These are phyloP conservation scores for Carex myosuroides DNA, from an alignment of 176 grass and related monocot genomes.

Conservation along the genomic window DNA sequence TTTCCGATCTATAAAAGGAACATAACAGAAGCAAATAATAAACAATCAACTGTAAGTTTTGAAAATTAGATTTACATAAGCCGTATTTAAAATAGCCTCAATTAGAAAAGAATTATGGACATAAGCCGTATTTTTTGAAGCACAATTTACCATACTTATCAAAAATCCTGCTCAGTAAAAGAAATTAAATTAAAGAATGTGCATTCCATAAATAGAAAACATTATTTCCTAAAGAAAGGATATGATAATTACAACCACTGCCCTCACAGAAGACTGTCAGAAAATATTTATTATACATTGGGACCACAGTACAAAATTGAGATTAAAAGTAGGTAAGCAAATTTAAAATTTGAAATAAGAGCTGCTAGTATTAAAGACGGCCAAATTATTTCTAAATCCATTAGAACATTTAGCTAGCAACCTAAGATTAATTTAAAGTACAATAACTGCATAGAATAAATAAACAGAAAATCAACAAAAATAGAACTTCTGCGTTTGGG, in stretches of 20 bases:
- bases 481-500: not conserved
- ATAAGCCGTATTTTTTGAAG: not conserved
- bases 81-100: not conserved
- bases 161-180: not conserved
- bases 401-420: not conserved
- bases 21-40: not conserved
- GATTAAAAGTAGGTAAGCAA: not conserved
- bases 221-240: conserved; percentile 6
- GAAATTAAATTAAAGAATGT: not conserved
- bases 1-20: not conserved
- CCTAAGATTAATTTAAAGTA: not conserved
- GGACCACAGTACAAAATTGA: conserved; percentile 10
- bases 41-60: not conserved
- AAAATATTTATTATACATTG: conserved; percentile 9
- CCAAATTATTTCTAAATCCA: not conserved
- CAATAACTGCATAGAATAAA: not conserved
- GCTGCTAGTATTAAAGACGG: not conserved
- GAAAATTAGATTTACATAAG: not conserved
- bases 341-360: conserved; percentile 13
- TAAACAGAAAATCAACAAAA: not conserved
- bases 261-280: conserved; percentile 5
- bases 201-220: conserved; percentile 7
- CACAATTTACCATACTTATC: not conserved
- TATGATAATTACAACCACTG: conserved; percentile 11
- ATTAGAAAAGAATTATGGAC: too few species aligned